Base-by-base conservation (phyloP, 225 moss, liverwort and hornwort genomes). In the Pleurozium schreberi region DNA sequence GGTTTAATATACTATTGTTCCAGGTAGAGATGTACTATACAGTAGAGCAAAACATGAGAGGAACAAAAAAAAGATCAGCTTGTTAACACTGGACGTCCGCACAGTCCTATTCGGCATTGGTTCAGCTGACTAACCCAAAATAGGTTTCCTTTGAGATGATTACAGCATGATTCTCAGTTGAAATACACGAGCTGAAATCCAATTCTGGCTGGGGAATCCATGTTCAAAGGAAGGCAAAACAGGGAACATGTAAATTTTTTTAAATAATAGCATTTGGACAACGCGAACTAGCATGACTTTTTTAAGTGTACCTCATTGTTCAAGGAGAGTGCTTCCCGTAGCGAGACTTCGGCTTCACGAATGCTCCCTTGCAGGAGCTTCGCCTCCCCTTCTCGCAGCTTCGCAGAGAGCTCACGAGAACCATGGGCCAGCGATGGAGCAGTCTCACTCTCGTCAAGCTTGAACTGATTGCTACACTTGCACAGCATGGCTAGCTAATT, bases 401-500 rank as follows among this genome's bases (percentile, higher is more conserved):
- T 93, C 75, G 93, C 91, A 84, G 93, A 96, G 43, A 93, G 59
- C 93, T 94, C 88, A 50, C 92, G 88, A 63, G 91, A 85, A 82
- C 82, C 81, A 78, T 82, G 80, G 66, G 90, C 83, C 85, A 83
- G 75, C 73, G 90, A 70, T 27, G 89, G 90, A 66, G 86, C 89
- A 63, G 53, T 80, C 80, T 90, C 90, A 80, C 66, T 87, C 86
- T 90, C 93, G 60, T 95, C 96, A 85, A 89, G 80, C 85, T 90
- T 94, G 88, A 95, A 95, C 94, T 96, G 95, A 79, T 93, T 91
- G 61, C 84, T 91, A 85, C 96, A 96, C 67, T 92, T 91, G 91
- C 96, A 96, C 91, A 96, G 94, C 96, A 96, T 96, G 89, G 92
- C 91, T 88, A 38, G 15, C 47, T 61, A 19, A 57, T 18, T 2